phyloP scores from a whole-genome alignment of 23 red algal species.

The Pyropia haitanensis region DNA sequence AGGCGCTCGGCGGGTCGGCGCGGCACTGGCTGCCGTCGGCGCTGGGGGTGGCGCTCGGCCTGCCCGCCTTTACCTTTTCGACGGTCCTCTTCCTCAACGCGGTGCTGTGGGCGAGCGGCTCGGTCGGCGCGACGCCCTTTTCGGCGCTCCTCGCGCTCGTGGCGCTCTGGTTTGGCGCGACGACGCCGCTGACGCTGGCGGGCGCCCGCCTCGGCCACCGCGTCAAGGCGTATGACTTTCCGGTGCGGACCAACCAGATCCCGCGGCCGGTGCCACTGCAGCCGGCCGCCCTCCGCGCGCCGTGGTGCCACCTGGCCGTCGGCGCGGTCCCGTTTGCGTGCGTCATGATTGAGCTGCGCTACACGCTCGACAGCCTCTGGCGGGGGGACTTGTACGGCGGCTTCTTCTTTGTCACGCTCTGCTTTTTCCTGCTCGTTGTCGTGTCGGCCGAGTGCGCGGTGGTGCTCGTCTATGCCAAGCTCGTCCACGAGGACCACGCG shows the following conservation, averaged over 20 bases:
- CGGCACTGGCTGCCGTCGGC: slow-evolving; percentile 33
- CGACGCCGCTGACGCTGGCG: slow-evolving; percentile 68
- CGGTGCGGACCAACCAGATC: slow-evolving; percentile 88
- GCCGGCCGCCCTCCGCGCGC: slow-evolving; percentile 31
- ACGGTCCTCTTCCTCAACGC: slow-evolving; percentile 79
- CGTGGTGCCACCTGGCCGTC: slow-evolving; percentile 16
- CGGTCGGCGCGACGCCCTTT: slow-evolving; percentile 70
- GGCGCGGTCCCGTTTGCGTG: slow-evolving; percentile 83
- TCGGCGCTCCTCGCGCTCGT: slow-evolving; percentile 54
- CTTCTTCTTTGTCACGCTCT: slow-evolving; percentile 71
- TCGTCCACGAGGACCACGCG: slow-evolving; percentile 62
- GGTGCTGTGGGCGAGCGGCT: slow-evolving; percentile 71
- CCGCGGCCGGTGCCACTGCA: slow-evolving; percentile 68
- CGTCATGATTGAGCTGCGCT: slow-evolving; percentile 66
- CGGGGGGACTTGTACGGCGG: slow-evolving; percentile 71
- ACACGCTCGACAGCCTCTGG: slow-evolving; percentile 72
- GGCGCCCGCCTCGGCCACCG: slow-evolving; percentile 66
- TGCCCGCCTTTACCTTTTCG: slow-evolving; percentile 64
- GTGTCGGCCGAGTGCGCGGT: slow-evolving; percentile 70
- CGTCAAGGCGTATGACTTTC: slow-evolving; percentile 54
- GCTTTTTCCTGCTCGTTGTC: slow-evolving; percentile 63
- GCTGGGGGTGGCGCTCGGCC: slow-evolving; percentile 45
- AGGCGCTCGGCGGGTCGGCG: slow-evolving; percentile 48
- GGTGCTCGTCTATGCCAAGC: slow-evolving; percentile 69
- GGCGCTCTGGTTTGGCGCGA: slow-evolving; percentile 88